These are phyloP conservation scores for Camellia sinensis DNA, from an alignment of 148 eudicot species.

Conservation along the genomic window DNA sequence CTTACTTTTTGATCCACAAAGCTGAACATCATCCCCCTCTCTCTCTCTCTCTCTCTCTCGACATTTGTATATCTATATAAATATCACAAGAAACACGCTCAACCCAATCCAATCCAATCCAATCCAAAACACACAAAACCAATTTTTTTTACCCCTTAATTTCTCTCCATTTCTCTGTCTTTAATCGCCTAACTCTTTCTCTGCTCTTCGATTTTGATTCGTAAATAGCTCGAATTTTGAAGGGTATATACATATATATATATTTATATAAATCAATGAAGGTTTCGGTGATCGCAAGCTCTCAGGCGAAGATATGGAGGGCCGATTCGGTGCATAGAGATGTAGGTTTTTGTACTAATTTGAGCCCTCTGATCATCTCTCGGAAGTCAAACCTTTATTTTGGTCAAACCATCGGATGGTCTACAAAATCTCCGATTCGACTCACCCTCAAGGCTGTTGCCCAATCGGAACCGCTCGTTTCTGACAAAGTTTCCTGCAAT, in stretches of 20 bases:
- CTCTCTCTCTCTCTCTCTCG: neutral
- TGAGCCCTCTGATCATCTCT: conserved; percentile 15
- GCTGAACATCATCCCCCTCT: neutral
- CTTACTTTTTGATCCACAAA: too few species aligned
- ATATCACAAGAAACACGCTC: neutral
- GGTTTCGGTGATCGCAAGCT: conserved; percentile 40
- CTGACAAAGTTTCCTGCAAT: conserved; percentile 14
- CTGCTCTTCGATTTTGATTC: neutral
- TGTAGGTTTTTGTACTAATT: conserved; percentile 21
- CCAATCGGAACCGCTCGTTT: conserved; percentile 15
- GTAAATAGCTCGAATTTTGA: neutral
- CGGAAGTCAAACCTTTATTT: conserved; percentile 16
- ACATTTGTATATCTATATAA: neutral
- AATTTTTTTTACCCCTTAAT: neutral
- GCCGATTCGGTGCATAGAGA: conserved; percentile 10
- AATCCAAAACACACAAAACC: neutral
- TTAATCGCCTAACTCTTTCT: neutral
- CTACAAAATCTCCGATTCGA: conserved; percentile 15
- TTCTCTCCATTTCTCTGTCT: neutral
- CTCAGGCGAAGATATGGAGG: conserved; percentile 34
- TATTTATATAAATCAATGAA: conserved; percentile 9
- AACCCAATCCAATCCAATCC: too few species aligned
- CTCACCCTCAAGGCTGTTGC: conserved; percentile 34
- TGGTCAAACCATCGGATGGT: conserved; percentile 21
- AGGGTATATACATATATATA: neutral